Conservation (phyloP, 306 rosid genomes). For the Albizia julibrissin region DNA sequence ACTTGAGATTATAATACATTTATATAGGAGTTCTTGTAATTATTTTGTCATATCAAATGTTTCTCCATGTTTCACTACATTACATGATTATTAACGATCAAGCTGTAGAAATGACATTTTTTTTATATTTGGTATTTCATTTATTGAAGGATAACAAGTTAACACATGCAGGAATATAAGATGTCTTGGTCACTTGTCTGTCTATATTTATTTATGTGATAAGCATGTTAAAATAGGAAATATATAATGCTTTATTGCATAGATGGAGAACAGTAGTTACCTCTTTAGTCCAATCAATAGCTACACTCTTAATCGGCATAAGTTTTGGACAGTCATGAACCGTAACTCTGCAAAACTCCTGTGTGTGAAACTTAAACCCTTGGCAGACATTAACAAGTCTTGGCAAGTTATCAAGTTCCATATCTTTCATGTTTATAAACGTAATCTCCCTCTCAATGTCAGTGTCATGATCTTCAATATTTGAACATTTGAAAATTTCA, state of each 20-base stretch:
- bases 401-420: neutral
- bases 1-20: too few relatives aligned
- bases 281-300: neutral
- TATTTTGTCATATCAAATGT: neutral
- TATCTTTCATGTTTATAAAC: neutral
- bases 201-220: too few relatives aligned
- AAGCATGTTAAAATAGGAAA: neutral
- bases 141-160: too few relatives aligned
- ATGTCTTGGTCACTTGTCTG: too few relatives aligned
- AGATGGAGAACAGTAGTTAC: neutral
- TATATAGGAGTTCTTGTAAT: too few relatives aligned
- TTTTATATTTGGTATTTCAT: too few relatives aligned
- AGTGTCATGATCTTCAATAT: neutral
- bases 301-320: neutral
- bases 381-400: neutral
- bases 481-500: neutral
- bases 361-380: neutral
- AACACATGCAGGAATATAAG: too few relatives aligned
- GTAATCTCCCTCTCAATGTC: neutral
- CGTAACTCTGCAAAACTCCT: neutral
- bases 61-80: neutral
- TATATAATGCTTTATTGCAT: neutral
- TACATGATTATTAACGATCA: too few relatives aligned
- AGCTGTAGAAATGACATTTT: neutral
- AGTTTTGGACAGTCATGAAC: neutral